A percentile compares a stretch with the other conserved stretches of the same genome.
Conservation (phyloP, 2,329 filamentous ascomycete genomes). For the Dothidotthia symphoricarpi region DNA sequence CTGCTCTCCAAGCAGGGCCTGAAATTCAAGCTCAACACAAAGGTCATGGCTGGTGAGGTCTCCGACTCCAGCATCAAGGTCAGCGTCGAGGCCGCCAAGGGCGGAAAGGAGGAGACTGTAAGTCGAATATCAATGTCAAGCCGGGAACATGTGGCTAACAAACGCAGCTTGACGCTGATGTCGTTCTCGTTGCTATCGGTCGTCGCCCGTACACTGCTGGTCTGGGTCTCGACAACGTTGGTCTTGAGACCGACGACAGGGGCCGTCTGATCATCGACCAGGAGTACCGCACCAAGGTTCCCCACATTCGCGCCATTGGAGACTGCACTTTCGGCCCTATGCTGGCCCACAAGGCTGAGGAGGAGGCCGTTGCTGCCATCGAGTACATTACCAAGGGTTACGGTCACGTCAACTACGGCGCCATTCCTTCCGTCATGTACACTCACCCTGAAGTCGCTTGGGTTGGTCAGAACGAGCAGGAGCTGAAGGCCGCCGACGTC, state of each 20-base stretch:
- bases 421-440: conserved; percentile 99
- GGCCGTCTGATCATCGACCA: conserved; percentile 96
- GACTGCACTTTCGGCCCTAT: conserved; percentile 97
- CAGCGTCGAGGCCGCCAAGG: conserved; percentile 87
- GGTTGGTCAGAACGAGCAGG: conserved; percentile 97
- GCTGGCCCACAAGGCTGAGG: conserved; percentile 99
- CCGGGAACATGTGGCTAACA: conserved; percentile 6
- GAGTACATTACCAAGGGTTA: conserved; percentile 98
- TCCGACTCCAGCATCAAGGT: conserved; percentile 76
- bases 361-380: conserved; percentile 90
- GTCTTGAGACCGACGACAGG: conserved; percentile 85
- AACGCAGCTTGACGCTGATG: conserved; percentile 79
- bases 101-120: conserved; percentile 89
- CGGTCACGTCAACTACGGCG: conserved; percentile 98
- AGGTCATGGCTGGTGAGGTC: conserved; percentile 83
- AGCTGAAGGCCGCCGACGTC: conserved; percentile 83
- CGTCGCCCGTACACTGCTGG: conserved; percentile 91
- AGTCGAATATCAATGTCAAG: conserved; percentile 40
- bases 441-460: conserved; percentile 97
- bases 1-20: conserved; percentile 94
- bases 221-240: conserved; percentile 90
- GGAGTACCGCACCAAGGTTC: conserved; percentile 96
- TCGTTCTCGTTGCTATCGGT: conserved; percentile 94
- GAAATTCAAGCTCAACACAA: conserved; percentile 97
- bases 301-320: conserved; percentile 94